Evolutionary conservation across 208 protist species (phyloP).

Genomic region (Acanthamoeba sp.): DNA sequence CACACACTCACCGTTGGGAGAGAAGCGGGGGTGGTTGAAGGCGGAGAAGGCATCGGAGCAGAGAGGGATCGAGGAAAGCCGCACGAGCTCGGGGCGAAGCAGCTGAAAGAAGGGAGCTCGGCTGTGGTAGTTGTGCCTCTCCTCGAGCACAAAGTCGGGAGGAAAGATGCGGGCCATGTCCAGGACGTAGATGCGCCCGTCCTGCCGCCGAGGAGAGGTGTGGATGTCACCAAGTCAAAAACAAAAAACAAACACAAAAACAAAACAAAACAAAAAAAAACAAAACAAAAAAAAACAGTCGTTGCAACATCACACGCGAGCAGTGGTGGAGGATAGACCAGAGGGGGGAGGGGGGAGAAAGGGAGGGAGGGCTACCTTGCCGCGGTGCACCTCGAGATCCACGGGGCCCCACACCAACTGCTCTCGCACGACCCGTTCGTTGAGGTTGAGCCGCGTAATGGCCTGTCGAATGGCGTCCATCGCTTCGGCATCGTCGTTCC

Average conservation of each 20-base stretch:
- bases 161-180: slow-evolving; percentile 16
- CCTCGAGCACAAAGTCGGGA: not conserved
- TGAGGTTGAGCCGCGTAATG: no score
- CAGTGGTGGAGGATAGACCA: no score
- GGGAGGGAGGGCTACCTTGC: not conserved
- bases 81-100: not conserved
- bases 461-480: no score
- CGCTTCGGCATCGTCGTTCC: no score
- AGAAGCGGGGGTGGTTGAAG: not conserved
- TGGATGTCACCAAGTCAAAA: no score
- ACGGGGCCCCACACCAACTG: no score
- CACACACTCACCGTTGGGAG: not conserved
- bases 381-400: no score
- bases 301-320: no score
- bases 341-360: not conserved
- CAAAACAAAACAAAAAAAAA: no score
- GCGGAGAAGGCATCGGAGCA: slow-evolving; percentile 5
- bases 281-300: no score
- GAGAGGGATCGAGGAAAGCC: not conserved
- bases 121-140: not conserved
- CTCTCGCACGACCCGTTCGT: no score
- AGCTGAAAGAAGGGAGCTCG: not conserved
- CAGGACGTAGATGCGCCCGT: not conserved
- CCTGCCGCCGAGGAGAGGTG: not conserved
- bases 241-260: no score